Conservation (phyloP, 805 yeast genomes). For the Zygotorulaspora danielsina region DNA sequence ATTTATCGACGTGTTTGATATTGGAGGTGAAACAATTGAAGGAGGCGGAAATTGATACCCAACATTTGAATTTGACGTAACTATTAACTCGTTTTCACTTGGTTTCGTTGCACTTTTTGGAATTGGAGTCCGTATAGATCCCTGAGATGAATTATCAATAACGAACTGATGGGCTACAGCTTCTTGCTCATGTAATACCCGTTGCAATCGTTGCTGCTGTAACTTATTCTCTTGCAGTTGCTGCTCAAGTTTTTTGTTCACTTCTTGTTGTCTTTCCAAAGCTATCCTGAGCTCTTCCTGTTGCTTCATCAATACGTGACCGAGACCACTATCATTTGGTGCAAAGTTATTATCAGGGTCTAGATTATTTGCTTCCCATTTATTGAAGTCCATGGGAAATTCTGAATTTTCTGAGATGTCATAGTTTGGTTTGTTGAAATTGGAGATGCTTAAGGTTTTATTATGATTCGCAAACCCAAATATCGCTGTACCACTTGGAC, state of each 20-base stretch:
- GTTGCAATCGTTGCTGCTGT: constrained; percentile 30
- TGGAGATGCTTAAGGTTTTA: constrained; percentile 58
- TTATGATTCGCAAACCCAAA: constrained; percentile 68
- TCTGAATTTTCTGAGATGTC: constrained; percentile 14
- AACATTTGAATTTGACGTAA: constrained; percentile 34
- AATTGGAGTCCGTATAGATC: constrained; percentile 11
- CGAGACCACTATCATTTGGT: constrained; percentile 22
- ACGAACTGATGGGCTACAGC: constrained; percentile 15
- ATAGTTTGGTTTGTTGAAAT: constrained; percentile 27
- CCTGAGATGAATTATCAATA: constrained; percentile 9
- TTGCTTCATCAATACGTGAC: constrained; percentile 23
- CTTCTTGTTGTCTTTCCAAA: constrained; percentile 29
- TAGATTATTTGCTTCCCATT: constrained; percentile 18
- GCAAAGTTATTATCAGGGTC: constrained; percentile 37
- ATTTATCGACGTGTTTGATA: constrained; percentile 25
- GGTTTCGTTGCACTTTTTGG: constrained; percentile 4
- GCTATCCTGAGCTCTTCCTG: constrained; percentile 30
- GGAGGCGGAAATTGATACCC: constrained; percentile 37
- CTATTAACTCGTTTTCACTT: constrained; percentile 21
- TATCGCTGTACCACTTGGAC: constrained; percentile 74
- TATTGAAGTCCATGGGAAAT: neutral
- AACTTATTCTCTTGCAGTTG: constrained; percentile 28
- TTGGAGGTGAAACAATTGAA: constrained; percentile 19
- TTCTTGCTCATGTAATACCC: constrained; percentile 26
- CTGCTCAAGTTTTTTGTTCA: constrained; percentile 28